Evolutionary conservation across 1,284 basidiomycete genomes (phyloP).

Genomic region (Gastroboletus turbinatus): DNA sequence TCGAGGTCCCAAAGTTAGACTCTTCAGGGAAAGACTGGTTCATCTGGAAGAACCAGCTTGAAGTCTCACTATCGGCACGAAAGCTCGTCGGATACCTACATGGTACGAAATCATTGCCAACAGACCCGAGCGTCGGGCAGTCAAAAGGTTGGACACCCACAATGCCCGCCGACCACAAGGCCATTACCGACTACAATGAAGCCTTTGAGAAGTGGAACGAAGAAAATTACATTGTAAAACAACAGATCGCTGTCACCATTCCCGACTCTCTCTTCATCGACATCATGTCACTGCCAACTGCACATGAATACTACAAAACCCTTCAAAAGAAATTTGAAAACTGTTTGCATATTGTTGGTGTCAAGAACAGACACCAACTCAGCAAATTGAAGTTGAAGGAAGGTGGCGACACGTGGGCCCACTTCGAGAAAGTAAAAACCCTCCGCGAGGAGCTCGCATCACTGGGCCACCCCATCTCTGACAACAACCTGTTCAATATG

Average conservation of each 20-base stretch:
- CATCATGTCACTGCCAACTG: too few relatives aligned
- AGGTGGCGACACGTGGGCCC: not conserved
- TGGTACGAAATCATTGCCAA: not conserved
- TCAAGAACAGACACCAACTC: too few relatives aligned
- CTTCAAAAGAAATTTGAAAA: too few relatives aligned
- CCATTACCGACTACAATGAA: too few relatives aligned
- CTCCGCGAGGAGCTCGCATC: not conserved
- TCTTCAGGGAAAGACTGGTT: not conserved
- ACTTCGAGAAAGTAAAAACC: not conserved
- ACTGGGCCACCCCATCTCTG: not conserved
- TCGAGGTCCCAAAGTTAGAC: not conserved
- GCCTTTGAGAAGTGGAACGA: not conserved
- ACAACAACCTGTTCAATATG: not conserved
- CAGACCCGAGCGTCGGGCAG: not conserved
- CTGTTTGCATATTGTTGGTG: too few relatives aligned
- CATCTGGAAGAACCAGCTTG: not conserved
- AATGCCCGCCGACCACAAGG: too few relatives aligned
- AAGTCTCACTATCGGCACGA: not conserved
- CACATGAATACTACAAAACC: too few relatives aligned
- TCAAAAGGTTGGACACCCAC: not conserved
- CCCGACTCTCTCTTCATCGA: not conserved
- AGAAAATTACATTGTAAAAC: not conserved
- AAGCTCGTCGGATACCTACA: not conserved
- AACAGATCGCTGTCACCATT: not conserved
- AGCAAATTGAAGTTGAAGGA: too few relatives aligned